phyloP scores from a whole-genome alignment of 495 filamentous ascomycete genomes.

The Daldinia grandis region DNA sequence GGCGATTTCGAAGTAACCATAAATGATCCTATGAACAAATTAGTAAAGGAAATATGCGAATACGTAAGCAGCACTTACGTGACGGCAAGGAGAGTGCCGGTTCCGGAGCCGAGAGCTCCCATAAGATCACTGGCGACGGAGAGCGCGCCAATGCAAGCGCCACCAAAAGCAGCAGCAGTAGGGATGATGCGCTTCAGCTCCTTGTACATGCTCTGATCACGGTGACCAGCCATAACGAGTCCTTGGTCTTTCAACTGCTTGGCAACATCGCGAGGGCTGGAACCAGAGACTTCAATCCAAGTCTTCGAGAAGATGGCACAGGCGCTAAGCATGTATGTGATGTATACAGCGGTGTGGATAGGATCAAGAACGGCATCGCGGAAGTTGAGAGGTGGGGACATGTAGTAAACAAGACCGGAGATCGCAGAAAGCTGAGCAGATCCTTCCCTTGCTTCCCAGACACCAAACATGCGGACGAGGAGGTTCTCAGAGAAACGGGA shows the following conservation, averaged over 20 bases:
- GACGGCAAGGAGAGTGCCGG: conserved; percentile 96
- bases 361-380: conserved; percentile 95
- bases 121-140: conserved; percentile 95
- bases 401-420: conserved; percentile 97
- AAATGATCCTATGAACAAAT: conserved; percentile 78
- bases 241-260: conserved; percentile 99
- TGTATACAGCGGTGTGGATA: conserved; percentile 95
- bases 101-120: conserved; percentile 95
- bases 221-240: conserved; percentile 98
- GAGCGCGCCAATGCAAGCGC: conserved; percentile 97
- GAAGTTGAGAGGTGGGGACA: conserved; percentile 98
- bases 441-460: conserved; percentile 98
- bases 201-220: conserved; percentile 99
- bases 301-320: conserved; percentile 99
- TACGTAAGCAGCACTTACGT: conserved; percentile 74
- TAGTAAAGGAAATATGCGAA: conserved; percentile 24
- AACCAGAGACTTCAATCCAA: conserved; percentile 99
- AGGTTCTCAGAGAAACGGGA: conserved; percentile 98
- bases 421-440: conserved; percentile 92
- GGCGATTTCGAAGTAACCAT: conserved; percentile 98
- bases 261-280: conserved; percentile 95
- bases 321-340: conserved; percentile 94
- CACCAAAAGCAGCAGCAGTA: conserved; percentile 97
- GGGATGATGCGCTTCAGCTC: conserved; percentile 99
- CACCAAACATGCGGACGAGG: conserved; percentile 92